Evolutionary conservation across 345 rosid genomes (phyloP), one percentile per base, ranked within the genome.

Genomic region (Reutealis trisperma): DNA sequence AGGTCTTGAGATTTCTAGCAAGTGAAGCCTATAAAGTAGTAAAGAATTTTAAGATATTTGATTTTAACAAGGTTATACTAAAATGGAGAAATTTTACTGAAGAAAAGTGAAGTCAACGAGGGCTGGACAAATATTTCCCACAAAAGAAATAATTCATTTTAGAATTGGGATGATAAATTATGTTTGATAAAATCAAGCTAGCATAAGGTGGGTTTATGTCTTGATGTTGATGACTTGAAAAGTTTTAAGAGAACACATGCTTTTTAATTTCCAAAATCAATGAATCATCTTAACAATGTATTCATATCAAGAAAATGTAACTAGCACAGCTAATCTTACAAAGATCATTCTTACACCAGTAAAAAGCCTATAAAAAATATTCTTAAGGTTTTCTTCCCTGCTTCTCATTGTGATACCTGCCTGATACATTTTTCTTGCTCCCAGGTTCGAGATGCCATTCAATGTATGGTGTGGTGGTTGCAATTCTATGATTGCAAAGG

Each of bases 391-490:
- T 54, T 42, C 57, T 54, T 27, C 24, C 16, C 45, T 44, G 5
- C 51, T 63, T 21, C 10, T 6, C 18, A 30, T 13, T 37, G 52
- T 37, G 9, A 12, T 54, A 63, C 16, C 27, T 63, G 11, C 13
- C 55, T 75, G 61, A 47, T 18, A 0, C 63, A 63, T 44, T 78
- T 58, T 74, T 52, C 55, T 45, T 61, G 57, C 18, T 80, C 82
- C 75, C 86, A 96, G 98, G 90, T 96, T 96, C 11, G 99, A 96
- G 84, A 94, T 96, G 97, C 98, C 99, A 6, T 96, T 83, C 85
- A 87, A 94, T 81, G 74, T 94, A 71, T 96, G 99, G 99, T 94
- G 98, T 75, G 98, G 97, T 70, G 98, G 99, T 71, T 94, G 98
- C 89, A 92, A 85, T 78, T 89, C 94, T 75, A 91, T 96, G 98